Evolutionary conservation across 2,329 filamentous ascomycete species (phyloP).

Genomic region (Epichloe amarillans): DNA sequence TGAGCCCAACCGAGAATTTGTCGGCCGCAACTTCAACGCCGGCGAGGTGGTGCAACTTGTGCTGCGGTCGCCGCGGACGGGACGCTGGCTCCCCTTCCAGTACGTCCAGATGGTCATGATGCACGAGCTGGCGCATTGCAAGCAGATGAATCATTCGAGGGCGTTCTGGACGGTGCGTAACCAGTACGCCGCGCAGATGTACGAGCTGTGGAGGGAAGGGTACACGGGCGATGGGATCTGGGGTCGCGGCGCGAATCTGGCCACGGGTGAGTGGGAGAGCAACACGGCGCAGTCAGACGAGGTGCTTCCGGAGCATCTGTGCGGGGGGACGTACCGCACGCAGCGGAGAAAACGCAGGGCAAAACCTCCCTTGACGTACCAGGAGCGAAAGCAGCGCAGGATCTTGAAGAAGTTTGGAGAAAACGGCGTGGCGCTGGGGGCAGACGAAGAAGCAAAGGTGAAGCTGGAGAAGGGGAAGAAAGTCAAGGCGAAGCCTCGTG

Average conservation of each 20-base stretch:
- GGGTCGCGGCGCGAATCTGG: constrained; percentile 55
- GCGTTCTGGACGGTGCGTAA: constrained; percentile 74
- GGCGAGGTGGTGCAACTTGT: constrained; percentile 81
- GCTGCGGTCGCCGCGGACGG: constrained; percentile 49
- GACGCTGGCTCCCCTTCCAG: constrained; percentile 65
- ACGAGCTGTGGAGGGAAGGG: constrained; percentile 50
- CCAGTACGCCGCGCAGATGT: constrained; percentile 57
- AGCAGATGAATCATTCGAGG: constrained; percentile 80
- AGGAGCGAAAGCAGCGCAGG: constrained; percentile 57
- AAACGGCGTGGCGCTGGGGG: constrained; percentile 55
- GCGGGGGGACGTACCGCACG: constrained; percentile 65
- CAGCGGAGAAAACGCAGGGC: constrained; percentile 41
- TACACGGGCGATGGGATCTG: constrained; percentile 78
- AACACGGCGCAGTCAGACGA: constrained; percentile 41
- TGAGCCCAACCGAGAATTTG: constrained; percentile 67
- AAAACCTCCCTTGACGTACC: constrained; percentile 45
- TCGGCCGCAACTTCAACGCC: constrained; percentile 81
- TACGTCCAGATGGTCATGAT: constrained; percentile 95
- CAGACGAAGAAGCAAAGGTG: constrained; percentile 51
- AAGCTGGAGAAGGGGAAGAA: constrained; percentile 55
- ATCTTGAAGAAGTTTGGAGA: constrained; percentile 67
- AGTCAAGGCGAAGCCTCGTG: constrained; percentile 52
- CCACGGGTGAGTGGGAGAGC: constrained; percentile 44
- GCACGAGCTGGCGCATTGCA: constrained; percentile 79
- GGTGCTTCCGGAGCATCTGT: constrained; percentile 55